A percentile compares a stretch with the other conserved stretches of the same genome.
These are phyloP conservation scores for Barnettozyma botsteinii DNA, from an alignment of 805 yeast genomes.

Conservation along the genomic window DNA sequence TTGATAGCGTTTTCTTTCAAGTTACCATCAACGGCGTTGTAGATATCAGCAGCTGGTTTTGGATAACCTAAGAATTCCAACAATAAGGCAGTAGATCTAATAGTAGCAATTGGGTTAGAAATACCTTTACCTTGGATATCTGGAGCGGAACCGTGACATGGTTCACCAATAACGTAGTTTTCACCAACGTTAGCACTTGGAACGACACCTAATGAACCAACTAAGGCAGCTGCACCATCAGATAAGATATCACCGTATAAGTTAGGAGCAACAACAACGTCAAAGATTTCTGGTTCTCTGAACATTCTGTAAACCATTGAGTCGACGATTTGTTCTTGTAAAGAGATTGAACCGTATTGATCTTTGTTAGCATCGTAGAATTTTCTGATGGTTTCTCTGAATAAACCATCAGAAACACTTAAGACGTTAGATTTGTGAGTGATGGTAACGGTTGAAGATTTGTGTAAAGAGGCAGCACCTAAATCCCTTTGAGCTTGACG, in stretches of 20 bases:
- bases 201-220: constrained; percentile 96
- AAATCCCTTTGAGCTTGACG: constrained; percentile 73
- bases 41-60: constrained; percentile 85
- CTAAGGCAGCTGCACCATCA: constrained; percentile 97
- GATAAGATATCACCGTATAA: constrained; percentile 94
- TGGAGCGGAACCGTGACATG: constrained; percentile 99
- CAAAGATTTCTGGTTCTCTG: constrained; percentile 96
- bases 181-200: constrained; percentile 99
- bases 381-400: constrained; percentile 71
- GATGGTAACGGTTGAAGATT: constrained; percentile 69
- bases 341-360: constrained; percentile 52
- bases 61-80: constrained; percentile 92
- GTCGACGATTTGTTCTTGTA: constrained; percentile 96
- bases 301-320: constrained; percentile 99
- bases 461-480: constrained; percentile 48
- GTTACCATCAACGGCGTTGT: constrained; percentile 92
- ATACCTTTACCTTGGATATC: constrained; percentile 95
- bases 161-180: constrained; percentile 94
- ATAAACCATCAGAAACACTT: constrained; percentile 88
- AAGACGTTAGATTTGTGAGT: constrained; percentile 96
- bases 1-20: constrained; percentile 65
- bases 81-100: constrained; percentile 96
- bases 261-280: constrained; percentile 98
- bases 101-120: constrained; percentile 95
- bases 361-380: constrained; percentile 46